phyloP scores from a whole-genome alignment of 1,139 yeast species.

The Diutina sp. region DNA sequence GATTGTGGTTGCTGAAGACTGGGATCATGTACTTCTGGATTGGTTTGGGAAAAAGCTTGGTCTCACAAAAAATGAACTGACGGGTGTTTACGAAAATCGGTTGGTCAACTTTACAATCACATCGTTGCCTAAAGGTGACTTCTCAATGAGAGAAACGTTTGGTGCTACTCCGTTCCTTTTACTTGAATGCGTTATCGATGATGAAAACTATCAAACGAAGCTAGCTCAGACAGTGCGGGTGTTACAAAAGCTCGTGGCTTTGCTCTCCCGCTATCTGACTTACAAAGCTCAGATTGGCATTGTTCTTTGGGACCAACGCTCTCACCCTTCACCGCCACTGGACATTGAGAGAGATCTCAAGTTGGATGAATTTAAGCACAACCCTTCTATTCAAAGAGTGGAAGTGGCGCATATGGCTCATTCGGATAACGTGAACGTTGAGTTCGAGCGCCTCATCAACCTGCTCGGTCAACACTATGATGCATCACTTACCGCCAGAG shows the following conservation, averaged over 20 bases:
- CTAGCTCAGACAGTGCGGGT: slow-evolving; percentile 23
- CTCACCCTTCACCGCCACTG: not conserved
- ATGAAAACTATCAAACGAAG: slow-evolving; percentile 10
- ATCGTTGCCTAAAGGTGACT: slow-evolving; percentile 11
- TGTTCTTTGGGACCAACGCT: slow-evolving; percentile 21
- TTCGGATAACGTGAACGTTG: not conserved
- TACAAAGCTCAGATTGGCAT: slow-evolving; percentile 25
- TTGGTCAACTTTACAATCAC: slow-evolving; percentile 4
- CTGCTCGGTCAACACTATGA: not conserved
- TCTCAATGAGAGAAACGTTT: slow-evolving; percentile 29
- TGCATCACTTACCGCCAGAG: not conserved
- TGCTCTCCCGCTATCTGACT: slow-evolving; percentile 21
- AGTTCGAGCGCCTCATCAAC: not conserved
- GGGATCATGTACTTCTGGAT: slow-evolving; percentile 27
- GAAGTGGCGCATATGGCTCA: not conserved
- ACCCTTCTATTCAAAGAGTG: not conserved
- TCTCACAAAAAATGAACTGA: slow-evolving; percentile 16
- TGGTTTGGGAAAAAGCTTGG: slow-evolving; percentile 33
- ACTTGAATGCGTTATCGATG: slow-evolving; percentile 25
- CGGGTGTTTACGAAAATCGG: slow-evolving; percentile 15
- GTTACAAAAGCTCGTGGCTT: slow-evolving; percentile 23
- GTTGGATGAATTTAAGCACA: not conserved
- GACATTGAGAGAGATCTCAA: not conserved
- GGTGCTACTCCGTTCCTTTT: slow-evolving; percentile 24
- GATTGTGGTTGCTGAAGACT: slow-evolving; percentile 31